phyloP scores from a whole-genome alignment of 371 early-diverging fungal species.

The Mucor irregularis region DNA sequence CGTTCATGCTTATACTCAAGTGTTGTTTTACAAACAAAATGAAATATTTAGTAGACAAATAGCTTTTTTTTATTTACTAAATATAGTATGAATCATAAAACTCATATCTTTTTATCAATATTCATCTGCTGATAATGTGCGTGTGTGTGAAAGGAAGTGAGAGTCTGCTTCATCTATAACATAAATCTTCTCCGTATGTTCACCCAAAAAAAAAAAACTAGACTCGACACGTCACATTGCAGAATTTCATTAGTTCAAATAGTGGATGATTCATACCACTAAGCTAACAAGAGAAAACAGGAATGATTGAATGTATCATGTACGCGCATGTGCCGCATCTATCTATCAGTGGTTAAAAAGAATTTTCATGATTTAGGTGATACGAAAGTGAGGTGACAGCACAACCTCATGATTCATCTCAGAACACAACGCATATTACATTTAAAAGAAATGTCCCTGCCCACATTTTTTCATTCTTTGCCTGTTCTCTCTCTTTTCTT shows the following conservation, averaged over 20 bases:
- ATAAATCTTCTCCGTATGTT: too few relatives aligned
- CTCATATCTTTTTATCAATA: too few relatives aligned
- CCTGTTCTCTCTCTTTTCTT: background rate
- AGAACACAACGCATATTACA: background rate
- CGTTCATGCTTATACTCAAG: too few relatives aligned
- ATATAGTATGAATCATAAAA: too few relatives aligned
- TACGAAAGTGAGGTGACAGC: slow-evolving; percentile 8
- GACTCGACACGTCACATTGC: slow-evolving; percentile 5
- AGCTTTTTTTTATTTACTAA: too few relatives aligned
- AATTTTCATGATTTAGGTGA: background rate
- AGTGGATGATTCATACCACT: background rate
- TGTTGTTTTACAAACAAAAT: too few relatives aligned
- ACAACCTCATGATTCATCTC: background rate
- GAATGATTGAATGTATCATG: slow-evolving; percentile 13
- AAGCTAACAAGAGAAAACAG: slow-evolving; percentile 5
- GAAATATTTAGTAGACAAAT: too few relatives aligned
- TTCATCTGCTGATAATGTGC: too few relatives aligned
- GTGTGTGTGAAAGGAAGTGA: too few relatives aligned
- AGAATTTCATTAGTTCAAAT: too few relatives aligned
- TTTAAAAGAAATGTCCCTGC: background rate
- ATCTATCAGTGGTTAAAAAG: slow-evolving; percentile 7
- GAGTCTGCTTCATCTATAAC: too few relatives aligned
- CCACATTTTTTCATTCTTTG: background rate
- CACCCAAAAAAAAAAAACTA: background rate
- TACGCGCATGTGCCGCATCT: slow-evolving; percentile 6